Conservation (phyloP, 257 asterid species). For the Anisodus acutangulus region DNA sequence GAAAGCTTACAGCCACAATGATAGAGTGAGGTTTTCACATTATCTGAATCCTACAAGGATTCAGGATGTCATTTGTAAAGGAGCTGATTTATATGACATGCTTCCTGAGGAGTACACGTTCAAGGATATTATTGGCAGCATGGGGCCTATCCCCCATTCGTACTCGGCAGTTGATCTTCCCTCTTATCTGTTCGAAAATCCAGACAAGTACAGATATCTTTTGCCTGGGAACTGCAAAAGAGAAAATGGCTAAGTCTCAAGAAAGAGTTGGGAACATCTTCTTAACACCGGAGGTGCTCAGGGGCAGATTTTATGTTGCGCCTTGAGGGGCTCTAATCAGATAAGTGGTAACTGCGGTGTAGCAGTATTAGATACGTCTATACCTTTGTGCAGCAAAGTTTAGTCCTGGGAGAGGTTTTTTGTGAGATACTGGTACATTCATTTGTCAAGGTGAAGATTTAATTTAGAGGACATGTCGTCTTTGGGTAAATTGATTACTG, state of each 20-base stretch:
- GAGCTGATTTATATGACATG: constrained; percentile 87
- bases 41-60: constrained; percentile 73
- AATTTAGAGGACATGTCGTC: background rate
- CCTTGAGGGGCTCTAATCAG: constrained; percentile 21
- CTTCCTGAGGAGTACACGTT: constrained; percentile 88
- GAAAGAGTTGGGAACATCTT: background rate
- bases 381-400: constrained; percentile 10
- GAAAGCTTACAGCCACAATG: constrained; percentile 91
- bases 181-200: constrained; percentile 61
- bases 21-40: constrained; percentile 81
- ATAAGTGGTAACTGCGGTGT: background rate
- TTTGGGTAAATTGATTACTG: background rate
- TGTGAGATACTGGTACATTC: background rate
- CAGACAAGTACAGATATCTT: constrained; percentile 65
- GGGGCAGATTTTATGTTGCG: constrained; percentile 12
- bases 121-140: constrained; percentile 73
- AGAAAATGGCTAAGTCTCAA: constrained; percentile 55
- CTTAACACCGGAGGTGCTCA: constrained; percentile 15
- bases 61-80: constrained; percentile 78
- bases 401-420: constrained; percentile 1
- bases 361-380: background rate
- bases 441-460: constrained; percentile 16
- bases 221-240: constrained; percentile 83
- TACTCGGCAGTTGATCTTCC: constrained; percentile 89
- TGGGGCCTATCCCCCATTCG: constrained; percentile 93